A percentile compares a stretch with the other conserved stretches of the same genome.
phyloP scores from a whole-genome alignment of 1,284 basidiomycete species.

The Inonotus hispidus region DNA sequence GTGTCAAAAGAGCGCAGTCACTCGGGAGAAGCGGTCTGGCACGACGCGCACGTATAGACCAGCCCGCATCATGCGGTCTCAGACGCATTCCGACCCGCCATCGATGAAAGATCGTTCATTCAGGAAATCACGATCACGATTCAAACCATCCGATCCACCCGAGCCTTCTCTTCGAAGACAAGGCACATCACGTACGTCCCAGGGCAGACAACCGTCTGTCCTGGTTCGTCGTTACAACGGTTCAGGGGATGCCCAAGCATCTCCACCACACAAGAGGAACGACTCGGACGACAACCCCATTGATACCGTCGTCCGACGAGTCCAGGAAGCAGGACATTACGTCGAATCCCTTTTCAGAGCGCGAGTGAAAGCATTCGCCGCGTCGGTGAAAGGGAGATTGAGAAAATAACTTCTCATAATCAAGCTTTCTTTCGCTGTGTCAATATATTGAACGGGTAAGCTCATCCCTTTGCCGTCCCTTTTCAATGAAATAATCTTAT shows the following conservation, averaged over 20 bases:
- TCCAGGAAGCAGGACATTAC: neutral
- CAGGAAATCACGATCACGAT: neutral
- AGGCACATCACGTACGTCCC: neutral
- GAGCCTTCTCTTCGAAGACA: neutral
- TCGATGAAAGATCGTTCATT: neutral
- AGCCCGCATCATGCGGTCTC: no score
- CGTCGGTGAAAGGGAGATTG: neutral
- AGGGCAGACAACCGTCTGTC: neutral
- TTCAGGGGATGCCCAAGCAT: neutral
- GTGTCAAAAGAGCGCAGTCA: no score
- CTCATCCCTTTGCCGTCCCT: no score
- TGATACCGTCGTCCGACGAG: neutral
- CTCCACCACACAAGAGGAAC: neutral
- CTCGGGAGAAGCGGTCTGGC: no score
- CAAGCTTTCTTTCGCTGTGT: no score
- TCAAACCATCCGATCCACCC: neutral
- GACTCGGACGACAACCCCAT: neutral
- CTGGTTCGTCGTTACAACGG: neutral
- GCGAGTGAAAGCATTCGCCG: neutral
- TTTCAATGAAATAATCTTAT: no score
- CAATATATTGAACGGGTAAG: no score
- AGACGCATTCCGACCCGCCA: no score
- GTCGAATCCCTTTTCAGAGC: neutral
- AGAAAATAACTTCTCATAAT: no score
- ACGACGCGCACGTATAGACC: no score